These are phyloP conservation scores for Penicillium cataractarum DNA, from an alignment of 495 filamentous ascomycete genomes.

Conservation along the genomic window DNA sequence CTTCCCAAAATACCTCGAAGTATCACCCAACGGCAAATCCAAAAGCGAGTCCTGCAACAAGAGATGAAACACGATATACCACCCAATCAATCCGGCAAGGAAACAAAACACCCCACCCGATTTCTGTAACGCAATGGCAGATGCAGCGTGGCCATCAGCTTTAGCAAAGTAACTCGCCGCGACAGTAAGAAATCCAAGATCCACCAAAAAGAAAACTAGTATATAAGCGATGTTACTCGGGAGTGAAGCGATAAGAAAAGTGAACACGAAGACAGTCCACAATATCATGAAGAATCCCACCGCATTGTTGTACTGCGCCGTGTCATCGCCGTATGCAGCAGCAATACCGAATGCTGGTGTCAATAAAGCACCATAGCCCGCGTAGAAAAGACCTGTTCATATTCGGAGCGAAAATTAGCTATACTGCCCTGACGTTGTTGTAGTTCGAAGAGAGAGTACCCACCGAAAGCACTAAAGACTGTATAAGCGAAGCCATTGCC, in stretches of 20 bases:
- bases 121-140: conserved; percentile 44
- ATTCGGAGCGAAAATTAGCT: background rate
- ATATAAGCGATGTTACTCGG: conserved; percentile 54
- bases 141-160: conserved; percentile 43
- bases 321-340: conserved; percentile 40
- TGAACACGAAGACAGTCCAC: conserved; percentile 53
- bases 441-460: background rate
- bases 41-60: conserved; percentile 48
- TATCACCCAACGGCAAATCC: conserved; percentile 51
- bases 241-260: conserved; percentile 49
- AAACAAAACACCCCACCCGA: conserved; percentile 52
- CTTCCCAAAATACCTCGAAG: conserved; percentile 43
- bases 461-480: conserved; percentile 50
- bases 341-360: conserved; percentile 46
- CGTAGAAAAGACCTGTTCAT: conserved; percentile 43
- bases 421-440: background rate
- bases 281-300: conserved; percentile 50
- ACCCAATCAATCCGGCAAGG: conserved; percentile 50
- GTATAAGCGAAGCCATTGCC: conserved; percentile 57
- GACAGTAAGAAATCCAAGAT: conserved; percentile 48
- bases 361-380: conserved; percentile 42
- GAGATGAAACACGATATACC: conserved; percentile 52
- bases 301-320: conserved; percentile 48
- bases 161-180: conserved; percentile 50
- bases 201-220: conserved; percentile 49